Conservation (phyloP, 1,284 basidiomycete genomes). For the Cryptococcus wingfieldii region DNA sequence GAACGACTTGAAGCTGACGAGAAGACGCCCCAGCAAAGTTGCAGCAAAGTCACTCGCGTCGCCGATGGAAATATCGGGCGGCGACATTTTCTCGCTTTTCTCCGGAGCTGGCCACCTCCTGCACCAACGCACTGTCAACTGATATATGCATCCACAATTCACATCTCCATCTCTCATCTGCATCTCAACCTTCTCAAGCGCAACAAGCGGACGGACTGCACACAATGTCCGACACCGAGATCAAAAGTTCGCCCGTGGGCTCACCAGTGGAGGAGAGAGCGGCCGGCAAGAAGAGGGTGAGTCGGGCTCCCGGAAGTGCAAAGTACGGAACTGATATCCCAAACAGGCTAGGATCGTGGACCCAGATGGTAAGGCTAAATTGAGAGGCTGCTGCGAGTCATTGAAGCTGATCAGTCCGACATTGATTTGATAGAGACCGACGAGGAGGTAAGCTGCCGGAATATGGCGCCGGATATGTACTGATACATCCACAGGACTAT, state of each 20-base stretch:
- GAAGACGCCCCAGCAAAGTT: not conserved
- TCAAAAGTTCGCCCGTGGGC: constrained; percentile 21
- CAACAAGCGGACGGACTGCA: not conserved
- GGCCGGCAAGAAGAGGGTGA: constrained; percentile 36
- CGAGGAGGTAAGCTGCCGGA: constrained; percentile 11
- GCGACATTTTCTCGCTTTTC: constrained; percentile 7
- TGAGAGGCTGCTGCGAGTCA: not conserved
- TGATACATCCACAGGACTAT: not conserved
- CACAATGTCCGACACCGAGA: constrained; percentile 33
- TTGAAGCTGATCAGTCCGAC: not conserved
- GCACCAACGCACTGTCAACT: not conserved
- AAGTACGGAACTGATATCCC: constrained; percentile 3
- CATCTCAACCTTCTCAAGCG: not conserved
- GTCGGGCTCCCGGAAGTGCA: constrained; percentile 2
- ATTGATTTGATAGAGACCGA: constrained; percentile 18
- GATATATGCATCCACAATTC: not conserved
- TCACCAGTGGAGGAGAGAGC: constrained; percentile 10
- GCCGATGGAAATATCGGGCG: not conserved
- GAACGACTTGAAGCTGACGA: not conserved
- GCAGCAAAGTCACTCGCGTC: constrained; percentile 14
- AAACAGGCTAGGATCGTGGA: constrained; percentile 33
- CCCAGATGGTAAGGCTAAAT: constrained; percentile 28
- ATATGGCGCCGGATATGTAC: not conserved
- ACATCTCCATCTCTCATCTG: not conserved
- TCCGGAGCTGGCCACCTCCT: not conserved